Percentiles rank a stretch among this genome's conserved stretches.
Conservation (phyloP, 1,284 basidiomycete species). For the Porodaedalea pini region DNA sequence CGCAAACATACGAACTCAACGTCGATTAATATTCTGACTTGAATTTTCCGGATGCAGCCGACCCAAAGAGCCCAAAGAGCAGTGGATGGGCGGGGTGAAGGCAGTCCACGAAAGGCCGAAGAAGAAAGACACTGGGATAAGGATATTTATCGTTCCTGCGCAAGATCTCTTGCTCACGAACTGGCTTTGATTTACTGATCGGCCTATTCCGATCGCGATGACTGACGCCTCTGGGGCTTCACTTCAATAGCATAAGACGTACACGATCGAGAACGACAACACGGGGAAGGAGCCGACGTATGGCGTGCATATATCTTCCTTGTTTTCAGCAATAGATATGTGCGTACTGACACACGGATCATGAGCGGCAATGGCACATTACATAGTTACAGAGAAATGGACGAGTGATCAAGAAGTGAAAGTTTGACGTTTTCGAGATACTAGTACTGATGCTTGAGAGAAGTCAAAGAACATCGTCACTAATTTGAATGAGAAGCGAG, state of each 20-base stretch:
- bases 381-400: background rate
- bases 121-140: constrained; percentile 15
- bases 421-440: too few relatives aligned
- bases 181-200: too few relatives aligned
- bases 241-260: constrained; percentile 20
- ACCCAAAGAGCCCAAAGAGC: constrained; percentile 13
- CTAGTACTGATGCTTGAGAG: too few relatives aligned
- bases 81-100: constrained; percentile 17
- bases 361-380: constrained; percentile 5
- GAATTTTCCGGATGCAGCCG: too few relatives aligned
- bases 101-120: constrained; percentile 11
- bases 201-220: too few relatives aligned
- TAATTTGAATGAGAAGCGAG: too few relatives aligned
- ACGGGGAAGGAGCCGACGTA: constrained; percentile 19
- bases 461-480: too few relatives aligned
- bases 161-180: too few relatives aligned
- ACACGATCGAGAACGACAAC: constrained; percentile 18
- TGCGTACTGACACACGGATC: background rate
- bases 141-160: background rate
- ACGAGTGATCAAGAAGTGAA: too few relatives aligned
- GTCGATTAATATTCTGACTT: background rate
- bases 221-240: too few relatives aligned
- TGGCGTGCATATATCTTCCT: constrained; percentile 6
- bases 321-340: background rate
- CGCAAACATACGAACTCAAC: background rate